Evolutionary conservation across 805 yeast species (phyloP).

Genomic region (Yamadazyma nakazawae): DNA sequence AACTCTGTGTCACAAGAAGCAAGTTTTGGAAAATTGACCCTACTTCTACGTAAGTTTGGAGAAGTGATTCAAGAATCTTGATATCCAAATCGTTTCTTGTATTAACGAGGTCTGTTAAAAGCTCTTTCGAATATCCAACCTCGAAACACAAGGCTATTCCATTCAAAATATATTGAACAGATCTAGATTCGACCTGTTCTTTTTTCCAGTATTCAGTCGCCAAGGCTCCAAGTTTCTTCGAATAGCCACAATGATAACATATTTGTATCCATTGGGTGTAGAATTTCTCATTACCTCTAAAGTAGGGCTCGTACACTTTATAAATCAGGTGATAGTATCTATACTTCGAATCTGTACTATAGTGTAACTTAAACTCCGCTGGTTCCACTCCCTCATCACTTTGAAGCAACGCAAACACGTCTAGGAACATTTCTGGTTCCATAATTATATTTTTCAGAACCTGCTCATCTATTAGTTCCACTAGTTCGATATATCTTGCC

Average conservation of each 20-base stretch:
- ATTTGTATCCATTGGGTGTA: conserved; percentile 25
- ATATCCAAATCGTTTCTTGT: conserved; percentile 17
- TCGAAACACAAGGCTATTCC: conserved; percentile 33
- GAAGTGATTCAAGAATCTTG: conserved; percentile 24
- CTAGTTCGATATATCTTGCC: background rate
- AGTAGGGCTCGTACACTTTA: background rate
- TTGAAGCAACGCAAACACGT: background rate
- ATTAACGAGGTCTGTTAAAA: conserved; percentile 16
- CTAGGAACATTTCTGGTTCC: background rate
- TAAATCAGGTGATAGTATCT: background rate
- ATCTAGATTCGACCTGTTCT: conserved; percentile 20
- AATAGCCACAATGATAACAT: conserved; percentile 34
- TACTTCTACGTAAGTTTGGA: conserved; percentile 22
- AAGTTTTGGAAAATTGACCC: conserved; percentile 33
- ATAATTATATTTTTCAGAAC: background rate
- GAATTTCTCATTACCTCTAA: conserved; percentile 1
- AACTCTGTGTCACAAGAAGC: conserved; percentile 19
- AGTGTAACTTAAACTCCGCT: background rate
- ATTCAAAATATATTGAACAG: conserved; percentile 27
- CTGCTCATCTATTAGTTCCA: background rate
- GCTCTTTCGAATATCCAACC: conserved; percentile 25
- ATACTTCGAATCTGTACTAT: background rate
- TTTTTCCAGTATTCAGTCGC: conserved; percentile 9
- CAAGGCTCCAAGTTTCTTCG: conserved; percentile 12
- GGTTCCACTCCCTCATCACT: background rate